These are phyloP conservation scores for Scopulariopsis brevicaulis DNA, from an alignment of 2,329 filamentous ascomycete species.

Conservation along the genomic window DNA sequence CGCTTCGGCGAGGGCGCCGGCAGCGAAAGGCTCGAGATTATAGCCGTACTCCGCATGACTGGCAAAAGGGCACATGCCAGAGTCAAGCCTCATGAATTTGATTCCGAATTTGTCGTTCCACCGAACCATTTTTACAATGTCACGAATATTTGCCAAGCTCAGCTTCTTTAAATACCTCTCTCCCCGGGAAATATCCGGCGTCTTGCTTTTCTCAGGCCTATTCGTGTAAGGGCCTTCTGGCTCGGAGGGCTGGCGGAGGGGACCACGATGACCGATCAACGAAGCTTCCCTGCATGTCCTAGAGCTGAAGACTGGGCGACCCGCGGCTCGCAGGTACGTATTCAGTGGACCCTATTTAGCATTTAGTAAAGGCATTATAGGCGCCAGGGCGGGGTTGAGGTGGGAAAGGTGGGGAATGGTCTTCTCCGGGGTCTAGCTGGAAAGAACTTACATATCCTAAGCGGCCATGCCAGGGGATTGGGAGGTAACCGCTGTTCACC, in stretches of 20 bases:
- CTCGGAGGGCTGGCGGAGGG: constrained; percentile 61
- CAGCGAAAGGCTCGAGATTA: constrained; percentile 70
- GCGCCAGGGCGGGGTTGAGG: no score
- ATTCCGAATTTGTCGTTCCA: constrained; percentile 94
- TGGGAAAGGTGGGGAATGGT: neutral
- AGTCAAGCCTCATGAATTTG: constrained; percentile 83
- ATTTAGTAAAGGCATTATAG: constrained; percentile 3
- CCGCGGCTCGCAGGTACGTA: constrained; percentile 75
- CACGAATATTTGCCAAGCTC: constrained; percentile 70
- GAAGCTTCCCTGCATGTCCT: constrained; percentile 85
- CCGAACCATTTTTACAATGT: constrained; percentile 73
- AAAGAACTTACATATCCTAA: constrained; percentile 63
- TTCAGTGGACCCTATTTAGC: constrained; percentile 67
- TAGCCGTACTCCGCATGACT: constrained; percentile 84
- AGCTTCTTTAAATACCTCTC: constrained; percentile 64
- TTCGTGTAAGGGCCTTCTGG: constrained; percentile 80
- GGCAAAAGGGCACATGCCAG: constrained; percentile 95
- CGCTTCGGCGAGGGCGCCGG: constrained; percentile 62
- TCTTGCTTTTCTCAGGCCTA: constrained; percentile 62
- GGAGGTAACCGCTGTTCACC: constrained; percentile 72
- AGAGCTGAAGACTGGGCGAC: constrained; percentile 79
- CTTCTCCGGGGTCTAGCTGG: no score
- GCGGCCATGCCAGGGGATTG: constrained; percentile 81
- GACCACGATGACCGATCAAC: constrained; percentile 80
- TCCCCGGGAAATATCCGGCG: constrained; percentile 55